Base-by-base conservation (phyloP, 345 rosid genomes). In the Pistacia vera region DNA sequence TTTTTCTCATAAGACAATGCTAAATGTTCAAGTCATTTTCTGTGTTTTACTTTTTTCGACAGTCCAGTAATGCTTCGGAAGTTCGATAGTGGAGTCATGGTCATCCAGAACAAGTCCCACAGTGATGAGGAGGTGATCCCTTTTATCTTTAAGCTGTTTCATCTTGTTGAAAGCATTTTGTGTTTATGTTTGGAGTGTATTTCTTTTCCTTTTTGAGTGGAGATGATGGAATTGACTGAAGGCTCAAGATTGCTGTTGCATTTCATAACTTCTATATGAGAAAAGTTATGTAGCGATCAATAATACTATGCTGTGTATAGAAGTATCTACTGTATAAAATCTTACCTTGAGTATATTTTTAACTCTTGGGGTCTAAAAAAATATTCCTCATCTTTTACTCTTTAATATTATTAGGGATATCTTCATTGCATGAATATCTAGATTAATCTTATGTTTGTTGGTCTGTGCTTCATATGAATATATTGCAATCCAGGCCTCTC, bases 21-120 rank as follows among this genome's bases (percentile, higher is more conserved):
- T 64, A 75, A 9, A 48, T 61, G 41, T 55, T 75, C 49, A 48
- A 68, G 33, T 80, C 63, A 73, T 65, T 79, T 57, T 16, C 30
- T 48, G 59, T 75, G 28, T 80, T 67, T 72, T 81, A 18, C 73
- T 58, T 52, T 77, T 57, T 80, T 86, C 79, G 72, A 77, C 93
- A 91, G 99, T 81, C 97, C 99, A 68, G 97, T 93, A 78, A 91
- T 90, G 92, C 93, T 96, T 86, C 91, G 99, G 85, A 96, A 93
- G 81, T 96, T 96, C 75, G 98, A 96, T 84, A 96, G 99, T 30
- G 98, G 98, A 83, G 99, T 92, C 61, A 90, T 87, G 93, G 97
- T 92, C 82, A 90, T 96, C 87, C 99, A 93, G 80, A 91, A 85
- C 79, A 93, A 96, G 86, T 86, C 97, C 81, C 95, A 92, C 60